A percentile compares a stretch with the other conserved stretches of the same genome.
These are phyloP conservation scores for Quercus gilva DNA, from an alignment of 306 rosid species.

Conservation along the genomic window DNA sequence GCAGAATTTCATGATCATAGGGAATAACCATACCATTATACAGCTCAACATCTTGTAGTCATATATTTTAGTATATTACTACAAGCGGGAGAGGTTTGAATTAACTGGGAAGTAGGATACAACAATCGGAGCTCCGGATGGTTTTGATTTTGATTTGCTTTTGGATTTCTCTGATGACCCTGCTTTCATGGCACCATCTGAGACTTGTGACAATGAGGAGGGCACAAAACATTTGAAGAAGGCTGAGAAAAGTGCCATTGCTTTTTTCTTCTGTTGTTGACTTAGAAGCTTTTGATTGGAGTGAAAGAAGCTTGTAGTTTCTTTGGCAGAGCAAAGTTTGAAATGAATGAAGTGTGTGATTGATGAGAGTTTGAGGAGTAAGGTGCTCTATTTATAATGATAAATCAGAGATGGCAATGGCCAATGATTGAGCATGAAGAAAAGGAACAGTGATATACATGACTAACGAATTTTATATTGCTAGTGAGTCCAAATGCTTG, in stretches of 20 bases:
- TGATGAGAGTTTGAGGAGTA: too few species aligned
- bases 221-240: neutral
- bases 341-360: too few species aligned
- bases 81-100: slow-evolving; percentile 14
- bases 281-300: neutral
- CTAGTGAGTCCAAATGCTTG: too few species aligned
- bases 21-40: too few species aligned
- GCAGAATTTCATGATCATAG: fast-evolving
- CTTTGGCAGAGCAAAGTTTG: neutral
- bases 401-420: too few species aligned
- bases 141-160: neutral
- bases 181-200: neutral
- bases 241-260: neutral
- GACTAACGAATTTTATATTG: too few species aligned
- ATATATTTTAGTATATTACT: neutral
- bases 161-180: neutral
- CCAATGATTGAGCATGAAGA: too few species aligned
- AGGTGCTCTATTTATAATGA: too few species aligned
- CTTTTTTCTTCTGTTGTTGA: neutral
- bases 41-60: too few species aligned
- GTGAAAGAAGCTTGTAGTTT: neutral
- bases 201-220: neutral
- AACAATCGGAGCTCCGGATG: slow-evolving; percentile 2
- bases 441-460: too few species aligned
- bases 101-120: slow-evolving; percentile 15